Percentiles rank a stretch among this genome's conserved stretches.
Conservation (phyloP, 148 eudicot genomes). For the Vaccinium vitisidaea region DNA sequence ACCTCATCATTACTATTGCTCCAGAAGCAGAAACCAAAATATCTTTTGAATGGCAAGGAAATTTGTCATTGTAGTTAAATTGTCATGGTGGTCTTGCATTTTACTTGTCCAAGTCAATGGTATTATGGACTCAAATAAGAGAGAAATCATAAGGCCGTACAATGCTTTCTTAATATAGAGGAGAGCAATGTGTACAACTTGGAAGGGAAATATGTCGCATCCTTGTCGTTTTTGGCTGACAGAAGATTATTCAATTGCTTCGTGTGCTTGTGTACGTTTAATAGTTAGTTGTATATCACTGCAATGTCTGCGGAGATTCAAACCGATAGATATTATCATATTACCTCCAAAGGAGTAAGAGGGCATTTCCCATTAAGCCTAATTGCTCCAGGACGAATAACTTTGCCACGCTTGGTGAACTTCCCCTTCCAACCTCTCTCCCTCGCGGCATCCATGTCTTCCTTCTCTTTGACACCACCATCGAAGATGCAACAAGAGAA, state of each 20-base stretch:
- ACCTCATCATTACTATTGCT: not conserved
- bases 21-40: not conserved
- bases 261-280: not conserved
- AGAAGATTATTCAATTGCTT: not conserved
- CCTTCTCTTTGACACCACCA: conserved; percentile 73
- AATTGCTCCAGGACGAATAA: conserved; percentile 86
- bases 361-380: conserved; percentile 95
- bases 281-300: not conserved
- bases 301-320: not conserved
- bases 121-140: not conserved
- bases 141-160: not conserved
- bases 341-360: conserved; percentile 95
- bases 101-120: not conserved
- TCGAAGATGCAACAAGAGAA: conserved; percentile 94
- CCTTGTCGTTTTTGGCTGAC: not conserved
- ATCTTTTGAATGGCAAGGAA: not conserved
- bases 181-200: too few species aligned
- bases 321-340: conserved; percentile 39
- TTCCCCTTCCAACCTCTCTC: conserved; percentile 99
- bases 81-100: not conserved
- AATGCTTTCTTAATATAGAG: not conserved
- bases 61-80: not conserved
- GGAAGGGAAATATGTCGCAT: not conserved
- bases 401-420: conserved; percentile 86
- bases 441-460: conserved; percentile 93